phyloP scores from a whole-genome alignment of 306 rosid species.

The Erythrophleum fordii region DNA sequence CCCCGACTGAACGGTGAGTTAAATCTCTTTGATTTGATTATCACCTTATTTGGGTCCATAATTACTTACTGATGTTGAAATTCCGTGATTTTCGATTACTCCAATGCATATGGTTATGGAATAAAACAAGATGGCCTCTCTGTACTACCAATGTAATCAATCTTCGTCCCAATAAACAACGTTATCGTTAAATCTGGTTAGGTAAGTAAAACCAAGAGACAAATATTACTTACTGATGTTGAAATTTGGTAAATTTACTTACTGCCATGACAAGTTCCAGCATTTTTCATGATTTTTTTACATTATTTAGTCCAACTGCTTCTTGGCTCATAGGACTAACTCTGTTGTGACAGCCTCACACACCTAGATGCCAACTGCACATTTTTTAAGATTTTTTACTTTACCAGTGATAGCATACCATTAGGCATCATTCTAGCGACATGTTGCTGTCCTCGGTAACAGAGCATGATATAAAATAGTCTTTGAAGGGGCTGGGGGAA shows the following conservation, averaged over 20 bases:
- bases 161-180: conserved; percentile 57
- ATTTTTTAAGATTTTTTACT: too few relatives aligned
- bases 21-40: background rate
- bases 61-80: background rate
- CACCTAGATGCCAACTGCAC: too few relatives aligned
- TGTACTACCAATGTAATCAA: conserved; percentile 42
- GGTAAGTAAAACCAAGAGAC: background rate
- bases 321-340: background rate
- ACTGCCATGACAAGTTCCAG: background rate
- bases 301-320: background rate
- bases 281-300: background rate
- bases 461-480: too few relatives aligned
- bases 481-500: too few relatives aligned
- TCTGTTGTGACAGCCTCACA: too few relatives aligned
- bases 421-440: too few relatives aligned
- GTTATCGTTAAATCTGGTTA: conserved; percentile 50
- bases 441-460: too few relatives aligned
- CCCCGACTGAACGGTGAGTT: conserved; percentile 46
- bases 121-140: conserved; percentile 47
- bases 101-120: conserved; percentile 13
- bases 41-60: background rate
- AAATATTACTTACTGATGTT: background rate
- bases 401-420: too few relatives aligned
- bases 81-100: background rate
- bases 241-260: background rate